phyloP scores from a whole-genome alignment of 2,329 filamentous ascomycete genomes.

The Hypoxylon sp. region DNA sequence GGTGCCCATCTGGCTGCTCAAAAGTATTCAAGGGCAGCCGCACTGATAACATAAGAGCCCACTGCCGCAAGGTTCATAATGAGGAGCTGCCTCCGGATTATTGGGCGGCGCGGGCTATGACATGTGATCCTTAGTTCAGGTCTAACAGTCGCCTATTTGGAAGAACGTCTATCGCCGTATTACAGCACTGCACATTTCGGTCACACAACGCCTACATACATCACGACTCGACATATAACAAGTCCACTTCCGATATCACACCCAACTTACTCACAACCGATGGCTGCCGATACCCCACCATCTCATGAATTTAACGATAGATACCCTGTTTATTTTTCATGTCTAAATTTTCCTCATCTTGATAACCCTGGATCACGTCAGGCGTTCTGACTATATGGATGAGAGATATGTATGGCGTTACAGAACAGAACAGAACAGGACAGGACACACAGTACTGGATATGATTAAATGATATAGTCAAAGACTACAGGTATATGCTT shows the following conservation, averaged over 20 bases:
- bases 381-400: background rate
- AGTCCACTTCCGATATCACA: background rate
- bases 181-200: background rate
- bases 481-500: background rate
- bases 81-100: constrained; percentile 22
- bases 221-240: background rate
- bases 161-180: background rate
- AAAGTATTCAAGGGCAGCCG: constrained; percentile 27
- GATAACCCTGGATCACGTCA: background rate
- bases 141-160: background rate
- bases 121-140: background rate
- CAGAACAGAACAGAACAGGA: constrained; percentile 23
- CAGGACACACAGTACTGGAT: constrained; percentile 37
- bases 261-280: background rate
- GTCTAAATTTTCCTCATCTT: background rate
- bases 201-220: background rate
- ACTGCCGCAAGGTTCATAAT: constrained; percentile 33
- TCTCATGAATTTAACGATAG: constrained; percentile 16
- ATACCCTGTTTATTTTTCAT: constrained; percentile 22
- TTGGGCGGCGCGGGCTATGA: constrained; percentile 14
- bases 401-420: constrained; percentile 5
- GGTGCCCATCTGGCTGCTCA: constrained; percentile 22
- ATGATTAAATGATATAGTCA: constrained; percentile 3
- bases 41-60: constrained; percentile 41
- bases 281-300: background rate